Evolutionary conservation across 2,329 filamentous ascomycete genomes (phyloP).

Genomic region (Chrysosporium keratinophilum): DNA sequence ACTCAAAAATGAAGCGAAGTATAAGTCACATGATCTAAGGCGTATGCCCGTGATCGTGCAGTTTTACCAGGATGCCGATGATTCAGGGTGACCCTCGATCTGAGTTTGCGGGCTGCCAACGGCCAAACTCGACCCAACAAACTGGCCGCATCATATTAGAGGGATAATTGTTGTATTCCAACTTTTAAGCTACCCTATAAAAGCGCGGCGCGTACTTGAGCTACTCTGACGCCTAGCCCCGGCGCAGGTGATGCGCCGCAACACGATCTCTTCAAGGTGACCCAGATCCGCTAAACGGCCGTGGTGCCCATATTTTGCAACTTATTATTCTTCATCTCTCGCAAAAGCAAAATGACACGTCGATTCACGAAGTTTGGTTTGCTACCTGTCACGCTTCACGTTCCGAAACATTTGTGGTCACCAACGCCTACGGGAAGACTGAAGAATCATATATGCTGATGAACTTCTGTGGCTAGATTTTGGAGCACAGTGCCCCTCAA

Average conservation of each 20-base stretch:
- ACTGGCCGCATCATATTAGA: constrained; percentile 4
- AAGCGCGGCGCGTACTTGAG: not conserved
- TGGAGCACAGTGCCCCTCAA: not conserved
- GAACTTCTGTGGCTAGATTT: not conserved
- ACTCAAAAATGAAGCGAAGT: not conserved
- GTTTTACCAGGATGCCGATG: not conserved
- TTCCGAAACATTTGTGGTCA: not conserved
- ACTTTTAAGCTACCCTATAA: not conserved
- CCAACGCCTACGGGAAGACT: not conserved
- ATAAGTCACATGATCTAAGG: constrained; percentile 6
- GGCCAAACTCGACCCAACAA: constrained; percentile 1
- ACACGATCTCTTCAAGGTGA: not conserved
- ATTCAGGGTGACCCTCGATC: not conserved
- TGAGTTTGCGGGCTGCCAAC: not conserved
- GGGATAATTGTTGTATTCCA: not conserved
- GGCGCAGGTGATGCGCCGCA: constrained; percentile 3
- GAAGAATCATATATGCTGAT: not conserved
- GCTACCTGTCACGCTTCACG: not conserved
- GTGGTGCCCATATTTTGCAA: not conserved
- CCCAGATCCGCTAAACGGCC: constrained; percentile 2
- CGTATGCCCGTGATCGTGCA: constrained; percentile 10
- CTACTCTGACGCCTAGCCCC: constrained; percentile 1
- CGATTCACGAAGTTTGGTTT: not conserved
- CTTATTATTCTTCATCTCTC: constrained; percentile 2
- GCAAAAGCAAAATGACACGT: not conserved